Percentiles rank a stretch among this genome's conserved stretches.
These are phyloP conservation scores for Gossypium ekmanianum DNA, from an alignment of 345 rosid genomes.

Conservation along the genomic window DNA sequence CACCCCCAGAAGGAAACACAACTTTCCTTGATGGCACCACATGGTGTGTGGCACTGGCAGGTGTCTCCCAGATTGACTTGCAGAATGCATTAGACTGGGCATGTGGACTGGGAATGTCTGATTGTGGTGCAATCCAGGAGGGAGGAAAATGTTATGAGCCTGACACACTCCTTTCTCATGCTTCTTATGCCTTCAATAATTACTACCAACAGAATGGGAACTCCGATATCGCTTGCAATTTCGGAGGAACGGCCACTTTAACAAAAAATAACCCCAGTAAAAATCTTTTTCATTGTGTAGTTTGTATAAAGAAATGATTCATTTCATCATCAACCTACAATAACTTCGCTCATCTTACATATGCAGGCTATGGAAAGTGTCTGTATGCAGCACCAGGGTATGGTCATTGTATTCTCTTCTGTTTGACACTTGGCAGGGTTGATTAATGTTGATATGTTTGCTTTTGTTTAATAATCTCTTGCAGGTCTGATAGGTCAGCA, in stretches of 20 bases:
- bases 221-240: constrained; percentile 78
- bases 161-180: constrained; percentile 68
- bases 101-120: constrained; percentile 80
- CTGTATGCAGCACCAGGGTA: constrained; percentile 43
- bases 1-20: constrained; percentile 86
- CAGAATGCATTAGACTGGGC: constrained; percentile 96
- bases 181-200: constrained; percentile 81
- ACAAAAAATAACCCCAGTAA: constrained; percentile 73
- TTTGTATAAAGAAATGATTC: not conserved
- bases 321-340: not conserved
- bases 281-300: not conserved
- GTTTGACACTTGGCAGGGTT: not conserved
- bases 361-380: constrained; percentile 42
- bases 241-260: constrained; percentile 69
- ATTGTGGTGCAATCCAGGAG: constrained; percentile 58
- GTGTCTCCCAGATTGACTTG: constrained; percentile 64
- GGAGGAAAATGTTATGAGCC: constrained; percentile 80
- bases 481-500: constrained; percentile 43
- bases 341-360: not conserved
- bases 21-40: constrained; percentile 71
- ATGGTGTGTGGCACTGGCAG: constrained; percentile 79
- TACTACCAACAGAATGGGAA: constrained; percentile 79
- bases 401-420: constrained; percentile 9
- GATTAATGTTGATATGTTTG: not conserved
- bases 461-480: not conserved